Percentiles rank a stretch among this genome's conserved stretches.
Conservation (phyloP, 1,284 basidiomycete species). For the Cystobasidiaceae sp. region DNA sequence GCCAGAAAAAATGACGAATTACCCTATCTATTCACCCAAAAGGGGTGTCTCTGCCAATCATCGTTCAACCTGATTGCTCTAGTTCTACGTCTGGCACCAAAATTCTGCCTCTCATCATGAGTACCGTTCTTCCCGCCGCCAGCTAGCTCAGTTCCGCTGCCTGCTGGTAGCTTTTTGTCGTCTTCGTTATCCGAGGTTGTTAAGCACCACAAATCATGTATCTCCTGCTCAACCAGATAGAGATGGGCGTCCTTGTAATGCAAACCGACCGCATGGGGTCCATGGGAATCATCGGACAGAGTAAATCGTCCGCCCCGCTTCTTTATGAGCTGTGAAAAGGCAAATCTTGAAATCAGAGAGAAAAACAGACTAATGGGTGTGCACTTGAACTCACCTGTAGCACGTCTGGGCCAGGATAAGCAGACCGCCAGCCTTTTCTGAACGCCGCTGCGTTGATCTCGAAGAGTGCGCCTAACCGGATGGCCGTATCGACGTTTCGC, state of each 20-base stretch:
- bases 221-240: conserved; percentile 62
- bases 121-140: neutral
- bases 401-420: conserved; percentile 77
- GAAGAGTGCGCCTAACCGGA: conserved; percentile 82
- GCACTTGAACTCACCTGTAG: conserved; percentile 56
- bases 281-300: conserved; percentile 94
- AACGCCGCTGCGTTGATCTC: conserved; percentile 91
- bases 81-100: neutral
- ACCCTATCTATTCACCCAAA: neutral
- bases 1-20: no score
- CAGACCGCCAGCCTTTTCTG: conserved; percentile 78
- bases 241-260: conserved; percentile 67
- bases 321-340: conserved; percentile 59
- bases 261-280: conserved; percentile 76
- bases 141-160: neutral
- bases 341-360: neutral
- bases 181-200: neutral
- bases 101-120: neutral
- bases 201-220: conserved; percentile 68
- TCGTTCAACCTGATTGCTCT: neutral
- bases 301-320: conserved; percentile 65
- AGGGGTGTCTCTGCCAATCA: neutral
- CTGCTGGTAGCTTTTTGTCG: no score
- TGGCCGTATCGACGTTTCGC: conserved; percentile 70
- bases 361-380: neutral